Conservation (phyloP, 495 filamentous ascomycete species). For the Bryoglossum gracile region DNA sequence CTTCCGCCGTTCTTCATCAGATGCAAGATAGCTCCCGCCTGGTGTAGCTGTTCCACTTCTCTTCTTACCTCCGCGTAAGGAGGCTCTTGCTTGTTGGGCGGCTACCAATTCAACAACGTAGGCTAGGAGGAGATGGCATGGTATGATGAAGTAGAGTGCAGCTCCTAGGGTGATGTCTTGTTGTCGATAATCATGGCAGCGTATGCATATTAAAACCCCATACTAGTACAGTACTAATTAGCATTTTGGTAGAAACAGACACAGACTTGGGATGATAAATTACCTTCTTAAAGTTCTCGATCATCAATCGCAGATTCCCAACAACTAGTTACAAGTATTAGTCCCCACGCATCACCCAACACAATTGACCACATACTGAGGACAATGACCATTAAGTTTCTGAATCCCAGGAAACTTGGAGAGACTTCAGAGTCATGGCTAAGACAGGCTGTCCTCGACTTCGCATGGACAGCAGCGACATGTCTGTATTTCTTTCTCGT, state of each 20-base stretch:
- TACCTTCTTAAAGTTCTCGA: constrained; percentile 96
- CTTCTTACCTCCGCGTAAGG: constrained; percentile 55
- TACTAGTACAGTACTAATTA: constrained; percentile 52
- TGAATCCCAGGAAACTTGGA: constrained; percentile 86
- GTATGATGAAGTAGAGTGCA: constrained; percentile 74
- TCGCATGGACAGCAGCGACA: constrained; percentile 74
- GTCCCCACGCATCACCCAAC: not conserved
- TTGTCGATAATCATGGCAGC: constrained; percentile 78
- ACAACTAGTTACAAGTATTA: constrained; percentile 50
- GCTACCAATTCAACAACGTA: constrained; percentile 81
- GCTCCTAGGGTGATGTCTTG: constrained; percentile 70
- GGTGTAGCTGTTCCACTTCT: constrained; percentile 41
- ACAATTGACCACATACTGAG: no score
- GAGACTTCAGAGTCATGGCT: constrained; percentile 67
- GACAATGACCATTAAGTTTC: constrained; percentile 94
- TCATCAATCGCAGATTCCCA: constrained; percentile 84
- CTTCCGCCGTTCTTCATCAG: constrained; percentile 47
- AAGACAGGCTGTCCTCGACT: constrained; percentile 65
- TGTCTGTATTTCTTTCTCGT: constrained; percentile 65
- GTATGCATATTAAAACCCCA: constrained; percentile 85
- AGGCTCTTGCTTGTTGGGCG: constrained; percentile 62
- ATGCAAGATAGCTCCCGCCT: constrained; percentile 31
- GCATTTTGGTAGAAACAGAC: not conserved
- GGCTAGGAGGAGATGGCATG: constrained; percentile 81
- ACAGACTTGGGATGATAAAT: no score